Evolutionary conservation across 805 yeast species (phyloP), one percentile per base, ranked within the genome.

Genomic region (Wickerhamiella alocasiicola): DNA sequence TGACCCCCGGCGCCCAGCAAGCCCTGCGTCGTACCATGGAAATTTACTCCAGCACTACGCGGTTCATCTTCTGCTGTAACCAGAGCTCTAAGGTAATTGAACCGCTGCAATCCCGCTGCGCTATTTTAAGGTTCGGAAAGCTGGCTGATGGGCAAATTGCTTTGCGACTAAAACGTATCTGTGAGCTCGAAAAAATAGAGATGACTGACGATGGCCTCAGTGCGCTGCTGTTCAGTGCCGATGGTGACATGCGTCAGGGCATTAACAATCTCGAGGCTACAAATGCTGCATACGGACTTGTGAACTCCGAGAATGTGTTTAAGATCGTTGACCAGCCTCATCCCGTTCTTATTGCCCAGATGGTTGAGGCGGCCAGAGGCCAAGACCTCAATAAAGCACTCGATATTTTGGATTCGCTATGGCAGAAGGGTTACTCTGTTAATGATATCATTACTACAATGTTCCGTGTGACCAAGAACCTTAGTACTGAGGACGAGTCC

Each of bases 161-260:
- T 54, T 70, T 74, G 49, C 70, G 95, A 45, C 63, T 91, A 39
- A 58, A 82, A 47, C 80, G 82, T 52, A 71, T 91, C 17, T 70
- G 77, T 34, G 68, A 77, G 49, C 53, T 60, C 2, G 97, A 91
- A 57, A 57, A 74, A 32, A 81, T 88, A 11, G 66, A 83, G 54
- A 81, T 74, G 59, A 74, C 87, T 13, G 81, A 84, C 46, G 95
- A 84, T 58, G 98, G 98, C 0, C 62, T 91, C 26, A 84, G 84
- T 49, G 97, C 98, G 0, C 68, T 91, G 44, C 76, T 91, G 12
- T 91, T 91, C 62, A 79, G 96, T 0, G 93, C 95, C 0, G 98
- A 91, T 56, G 98, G 98, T 45, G 98, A 91, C 57, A 88, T 91
- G 98, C 76, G 98, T 59, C 98, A 91, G 60, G 98, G 97, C 0